Evolutionary conservation across 2,329 filamentous ascomycete genomes (phyloP).

Genomic region (Helotiales sp.): DNA sequence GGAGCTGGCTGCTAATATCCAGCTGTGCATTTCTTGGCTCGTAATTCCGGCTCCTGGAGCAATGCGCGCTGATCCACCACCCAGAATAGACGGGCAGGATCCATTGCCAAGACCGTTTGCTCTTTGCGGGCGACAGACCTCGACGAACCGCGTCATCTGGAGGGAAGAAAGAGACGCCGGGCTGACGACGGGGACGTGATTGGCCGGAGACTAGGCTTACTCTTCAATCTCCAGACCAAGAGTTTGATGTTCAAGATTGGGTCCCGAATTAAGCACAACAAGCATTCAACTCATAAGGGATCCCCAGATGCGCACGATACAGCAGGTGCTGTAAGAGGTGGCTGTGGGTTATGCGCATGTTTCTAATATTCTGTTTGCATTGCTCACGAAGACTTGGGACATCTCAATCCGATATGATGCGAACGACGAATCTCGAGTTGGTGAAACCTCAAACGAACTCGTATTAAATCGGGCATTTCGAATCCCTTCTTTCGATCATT

Average conservation of each 20-base stretch:
- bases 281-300: neutral
- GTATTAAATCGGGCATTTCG: neutral
- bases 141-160: neutral
- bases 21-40: constrained; percentile 4
- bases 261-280: no score
- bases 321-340: neutral
- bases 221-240: neutral
- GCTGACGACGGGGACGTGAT: neutral
- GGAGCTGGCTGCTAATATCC: neutral
- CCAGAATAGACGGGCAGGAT: neutral
- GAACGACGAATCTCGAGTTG: neutral
- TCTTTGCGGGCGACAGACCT: neutral
- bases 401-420: neutral
- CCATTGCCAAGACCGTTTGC: constrained; percentile 1
- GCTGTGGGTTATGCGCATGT: neutral
- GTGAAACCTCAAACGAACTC: neutral
- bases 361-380: neutral
- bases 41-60: no score
- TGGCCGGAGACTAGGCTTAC: neutral
- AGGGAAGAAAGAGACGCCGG: neutral
- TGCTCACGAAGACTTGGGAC: neutral
- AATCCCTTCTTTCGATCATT: no score
- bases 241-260: neutral
- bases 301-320: neutral
- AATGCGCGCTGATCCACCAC: neutral